Base-by-base conservation (phyloP, 257 asterid genomes). In the Petrea volubilis region DNA sequence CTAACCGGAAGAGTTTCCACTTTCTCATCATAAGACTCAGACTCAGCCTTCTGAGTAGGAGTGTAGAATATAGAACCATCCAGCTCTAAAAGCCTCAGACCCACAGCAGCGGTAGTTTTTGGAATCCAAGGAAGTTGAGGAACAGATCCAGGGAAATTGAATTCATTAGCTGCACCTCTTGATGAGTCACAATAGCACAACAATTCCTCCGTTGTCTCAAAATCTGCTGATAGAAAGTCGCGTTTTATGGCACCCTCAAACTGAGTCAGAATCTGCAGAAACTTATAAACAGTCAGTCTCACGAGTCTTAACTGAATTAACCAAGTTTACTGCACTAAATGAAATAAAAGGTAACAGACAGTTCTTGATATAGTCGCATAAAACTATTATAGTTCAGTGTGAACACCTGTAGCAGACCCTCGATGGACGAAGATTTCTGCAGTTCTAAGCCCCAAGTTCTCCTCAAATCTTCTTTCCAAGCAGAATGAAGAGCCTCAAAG, bases 41-140 rank as follows among this genome's bases (percentile, higher is more conserved):
- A 36, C 74, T 84, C 90, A 1, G 88, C 78, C 79, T 83, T 95
- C 85, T 80, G 90, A 18, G 73, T 72, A n/a, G 88, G 80, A 67
- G 76, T 74, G 78, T 84, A 87, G 66, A 68, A 78, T 53, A 95
- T 72, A n/a, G 97, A 90, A 62, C 80, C 85, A 73, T 95, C 98
- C 76, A 95, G 88, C 84, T 95, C 99, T 67, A 92, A 80, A 67
- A 95, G 86, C 79, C 98, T 90, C 78, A 95, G 86, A 64, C 90
- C 92, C 77, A 90, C 88, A 34, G 96, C 99, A 69, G 96, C 87
- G 5, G 87, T 84, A 28, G 99, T 90, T 60, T 77, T 87, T 21
- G 99, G 99, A 73, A 95, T 84, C 99, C 99, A 95, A 60, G 98
- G 98, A 73, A 95, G 96, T 47, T 80, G 86, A 73, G 81, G 79